Evolutionary conservation across 768 basidiomycete genomes (phyloP), one percentile per base, ranked within the genome.

Genomic region (Hygrocybe coccinea): DNA sequence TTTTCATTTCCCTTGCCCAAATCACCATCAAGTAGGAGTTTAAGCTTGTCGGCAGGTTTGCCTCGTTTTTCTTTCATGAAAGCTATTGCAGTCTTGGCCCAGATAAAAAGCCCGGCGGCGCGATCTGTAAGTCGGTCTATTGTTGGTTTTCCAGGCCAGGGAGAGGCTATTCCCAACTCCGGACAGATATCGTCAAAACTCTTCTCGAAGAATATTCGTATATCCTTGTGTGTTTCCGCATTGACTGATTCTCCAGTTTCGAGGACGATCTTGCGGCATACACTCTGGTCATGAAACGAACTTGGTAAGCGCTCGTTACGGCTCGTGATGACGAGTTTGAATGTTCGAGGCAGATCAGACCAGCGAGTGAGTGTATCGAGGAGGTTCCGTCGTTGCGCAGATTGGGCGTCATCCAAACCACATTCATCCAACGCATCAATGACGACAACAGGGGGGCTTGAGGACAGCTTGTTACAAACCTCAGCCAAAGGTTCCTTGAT

Each of bases 361-460:
- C n/a, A n/a, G n/a, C n/a, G n/a, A n/a, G n/a, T n/a, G n/a, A n/a
- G n/a, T n/a, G n/a, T n/a, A n/a, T n/a, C n/a, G n/a, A n/a, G n/a
- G n/a, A n/a, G n/a, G n/a, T n/a, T n/a, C 25, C 17, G n/a, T n/a
- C n/a, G n/a, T 54, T 52, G 11, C 68, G 61, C 8, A 61, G 59
- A 8, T 33, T 11, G 7, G 41, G 35, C 52, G 60, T 53, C 1
- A n/a, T n/a, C n/a, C n/a, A n/a, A n/a, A n/a, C 65, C 64, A 50
- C 72, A 67, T 63, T 75, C 72, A 58, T 75, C 72, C 24, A 75
- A 58, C 3, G 66, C 73, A 57, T 75, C 74, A 17, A 75, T 58
- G 49, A 73, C 62, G 45, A 74, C 55, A 11, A 74, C 43, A 21
- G 68, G 24, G 5, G 57, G 61, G 3, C 57, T 54, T 48, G n/a